Percentiles rank a stretch among this genome's conserved stretches.
Conservation (phyloP, 345 rosid species). For the sweet orange (Citrus sinensis) region DVS_A1.0 CM039164.1:29510001-29510500, state of each 20-base stretch:
- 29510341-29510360: not conserved
- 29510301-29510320: not conserved
- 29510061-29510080: conserved; percentile 29
- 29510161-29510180: not conserved
- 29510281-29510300: not conserved
- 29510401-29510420: not conserved
- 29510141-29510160: conserved; percentile 10
- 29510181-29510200: not conserved
- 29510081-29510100: conserved; percentile 22
- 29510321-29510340: not conserved
- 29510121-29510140: conserved; percentile 40
- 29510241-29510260: not conserved
- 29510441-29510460: not conserved
- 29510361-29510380: not conserved
- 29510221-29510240: not conserved
- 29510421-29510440: not conserved
- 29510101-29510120: conserved; percentile 58
- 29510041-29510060: conserved; percentile 42
- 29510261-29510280: not conserved
- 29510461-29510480: not conserved
- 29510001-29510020: conserved; percentile 55
- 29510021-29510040: conserved; percentile 48
- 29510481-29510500: not conserved
- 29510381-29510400: not conserved
- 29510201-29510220: conserved; percentile 1